A percentile compares a stretch with the other conserved stretches of the same genome.
Conservation (phyloP, 164 flowering plant species). For the Euptelea pleiosperma region DNA sequence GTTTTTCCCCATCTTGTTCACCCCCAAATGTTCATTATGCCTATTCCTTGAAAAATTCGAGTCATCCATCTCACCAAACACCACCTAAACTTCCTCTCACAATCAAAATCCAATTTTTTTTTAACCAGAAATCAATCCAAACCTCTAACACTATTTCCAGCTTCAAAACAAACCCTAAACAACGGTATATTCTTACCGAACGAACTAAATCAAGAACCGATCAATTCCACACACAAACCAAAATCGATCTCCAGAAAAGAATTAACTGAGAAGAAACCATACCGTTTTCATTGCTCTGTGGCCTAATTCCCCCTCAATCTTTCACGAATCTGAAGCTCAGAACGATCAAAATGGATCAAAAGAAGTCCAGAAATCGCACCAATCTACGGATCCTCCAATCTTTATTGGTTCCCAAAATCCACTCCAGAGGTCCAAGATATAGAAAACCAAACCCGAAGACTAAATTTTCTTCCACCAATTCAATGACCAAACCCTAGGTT, state of each 20-base stretch:
- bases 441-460: no score
- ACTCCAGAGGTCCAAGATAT: no score
- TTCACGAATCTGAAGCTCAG: not conserved
- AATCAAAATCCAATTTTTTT: not conserved
- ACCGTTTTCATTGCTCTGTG: not conserved
- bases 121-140: not conserved
- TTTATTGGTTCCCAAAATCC: no score
- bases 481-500: no score
- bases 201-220: no score
- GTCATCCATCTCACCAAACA: constrained; percentile 41
- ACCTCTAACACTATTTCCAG: not conserved
- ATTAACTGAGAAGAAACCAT: not conserved
- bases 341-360: not conserved
- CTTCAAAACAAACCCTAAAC: constrained; percentile 1
- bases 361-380: not conserved
- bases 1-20: constrained; percentile 82
- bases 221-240: not conserved
- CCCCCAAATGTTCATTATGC: constrained; percentile 72
- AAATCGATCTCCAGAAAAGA: not conserved
- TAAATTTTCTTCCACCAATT: no score
- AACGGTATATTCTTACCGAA: not conserved
- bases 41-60: constrained; percentile 39
- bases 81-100: constrained; percentile 1
- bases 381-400: no score
- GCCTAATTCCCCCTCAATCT: not conserved